A percentile compares a stretch with the other conserved stretches of the same genome.
phyloP scores from a whole-genome alignment of 2,329 filamentous ascomycete species.

The Fusarium tjaetaba region DNA sequence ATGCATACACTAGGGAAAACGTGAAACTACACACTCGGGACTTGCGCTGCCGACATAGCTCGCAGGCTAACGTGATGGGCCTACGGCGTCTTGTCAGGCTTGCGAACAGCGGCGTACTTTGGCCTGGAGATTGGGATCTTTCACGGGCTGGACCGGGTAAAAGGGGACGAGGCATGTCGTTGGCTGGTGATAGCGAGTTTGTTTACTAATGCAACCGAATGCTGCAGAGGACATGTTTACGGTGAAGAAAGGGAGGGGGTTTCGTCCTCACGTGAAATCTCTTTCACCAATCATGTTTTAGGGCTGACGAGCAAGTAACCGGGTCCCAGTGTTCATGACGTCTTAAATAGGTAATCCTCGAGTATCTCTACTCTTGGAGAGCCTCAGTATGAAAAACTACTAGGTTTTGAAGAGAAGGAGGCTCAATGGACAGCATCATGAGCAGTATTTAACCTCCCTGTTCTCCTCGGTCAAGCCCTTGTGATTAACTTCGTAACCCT shows the following conservation, averaged over 20 bases:
- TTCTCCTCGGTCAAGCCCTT: background rate
- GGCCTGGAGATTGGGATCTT: background rate
- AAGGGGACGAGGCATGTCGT: background rate
- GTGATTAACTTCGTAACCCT: background rate
- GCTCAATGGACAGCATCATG: rapidly evolving
- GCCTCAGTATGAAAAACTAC: background rate
- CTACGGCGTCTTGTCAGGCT: background rate
- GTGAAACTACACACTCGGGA: background rate
- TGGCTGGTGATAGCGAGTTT: background rate
- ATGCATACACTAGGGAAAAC: background rate
- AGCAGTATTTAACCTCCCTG: background rate
- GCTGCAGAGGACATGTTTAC: background rate
- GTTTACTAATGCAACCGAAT: background rate
- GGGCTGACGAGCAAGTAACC: too few species aligned
- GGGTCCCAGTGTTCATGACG: background rate
- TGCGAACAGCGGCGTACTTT: background rate
- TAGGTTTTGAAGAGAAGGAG: rapidly evolving
- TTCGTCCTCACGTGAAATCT: background rate
- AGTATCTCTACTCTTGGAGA: rapidly evolving
- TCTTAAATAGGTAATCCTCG: background rate
- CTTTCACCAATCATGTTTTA: background rate
- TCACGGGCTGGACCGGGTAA: background rate
- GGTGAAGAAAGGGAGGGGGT: too few species aligned
- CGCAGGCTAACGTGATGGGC: background rate
- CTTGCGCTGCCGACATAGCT: background rate